phyloP scores from a whole-genome alignment of 2,329 filamentous ascomycete genomes.

The Pseudopithomyces chartarum region DNA sequence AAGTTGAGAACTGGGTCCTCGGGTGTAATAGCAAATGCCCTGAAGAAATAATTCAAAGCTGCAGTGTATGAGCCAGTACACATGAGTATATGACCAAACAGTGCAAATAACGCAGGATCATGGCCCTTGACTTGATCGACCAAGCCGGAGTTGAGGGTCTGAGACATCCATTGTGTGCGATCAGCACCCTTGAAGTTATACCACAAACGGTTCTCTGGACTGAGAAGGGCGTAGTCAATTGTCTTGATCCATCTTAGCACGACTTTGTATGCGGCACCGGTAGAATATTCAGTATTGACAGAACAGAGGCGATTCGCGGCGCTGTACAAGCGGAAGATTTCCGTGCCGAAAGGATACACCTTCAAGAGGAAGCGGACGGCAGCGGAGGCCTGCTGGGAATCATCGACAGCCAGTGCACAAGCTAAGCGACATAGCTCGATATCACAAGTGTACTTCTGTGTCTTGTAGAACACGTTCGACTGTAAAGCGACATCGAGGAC shows the following conservation, averaged over 20 bases:
- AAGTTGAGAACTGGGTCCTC: constrained; percentile 79
- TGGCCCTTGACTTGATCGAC: constrained; percentile 47
- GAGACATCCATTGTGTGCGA: constrained; percentile 45
- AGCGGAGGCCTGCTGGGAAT: constrained; percentile 75
- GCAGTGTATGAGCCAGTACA: constrained; percentile 81
- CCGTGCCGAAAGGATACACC: constrained; percentile 77
- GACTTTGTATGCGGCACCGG: constrained; percentile 85
- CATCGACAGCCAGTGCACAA: constrained; percentile 80
- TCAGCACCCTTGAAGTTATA: constrained; percentile 47
- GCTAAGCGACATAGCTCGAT: constrained; percentile 82
- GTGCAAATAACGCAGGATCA: constrained; percentile 80
- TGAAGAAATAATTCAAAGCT: constrained; percentile 85
- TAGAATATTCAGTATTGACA: constrained; percentile 75
- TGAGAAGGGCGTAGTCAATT: constrained; percentile 73
- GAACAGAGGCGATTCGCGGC: constrained; percentile 77
- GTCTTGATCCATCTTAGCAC: constrained; percentile 89
- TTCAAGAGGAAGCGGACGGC: constrained; percentile 84
- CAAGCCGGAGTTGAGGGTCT: constrained; percentile 45
- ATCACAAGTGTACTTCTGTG: constrained; percentile 68
- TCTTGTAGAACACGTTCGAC: constrained; percentile 81
- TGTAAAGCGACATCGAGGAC: constrained; percentile 78
- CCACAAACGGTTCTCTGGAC: constrained; percentile 54
- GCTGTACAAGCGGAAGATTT: constrained; percentile 83
- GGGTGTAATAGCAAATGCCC: constrained; percentile 69
- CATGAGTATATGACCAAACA: constrained; percentile 90